Base-by-base conservation (phyloP, 306 rosid genomes). In the Lablab purpureus region DNA sequence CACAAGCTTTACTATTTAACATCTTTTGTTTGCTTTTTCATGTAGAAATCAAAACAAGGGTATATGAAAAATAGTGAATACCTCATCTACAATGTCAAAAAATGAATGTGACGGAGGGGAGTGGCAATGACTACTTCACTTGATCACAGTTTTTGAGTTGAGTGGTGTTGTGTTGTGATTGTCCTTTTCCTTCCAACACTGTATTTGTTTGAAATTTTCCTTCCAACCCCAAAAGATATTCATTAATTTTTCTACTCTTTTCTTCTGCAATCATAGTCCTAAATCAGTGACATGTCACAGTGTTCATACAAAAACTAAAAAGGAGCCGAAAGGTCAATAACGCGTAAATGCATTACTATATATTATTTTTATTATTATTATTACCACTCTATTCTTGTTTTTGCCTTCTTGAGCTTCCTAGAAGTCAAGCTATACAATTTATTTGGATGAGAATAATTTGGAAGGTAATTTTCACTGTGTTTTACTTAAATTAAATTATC, bases 261-360 rank as follows among this genome's bases (percentile, higher is more conserved):
- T 67, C 41, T n/a, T 49, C 27, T 43, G 74, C 28, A 58, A 25
- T 67, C 75, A 77, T 66, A 10, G 2, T 65, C n/a, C 19, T 40
- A 40, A 19, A 12, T 21, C 52, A 22, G 28, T 67, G 34, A 21
- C 68, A 40, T 15, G 18, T 51, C 82, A 54, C 69, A 78, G 10
- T 78, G 68, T 55, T 52, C 59, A 36, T 40, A 21, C 52, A 52
- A 54, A 77, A 51, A 28, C 46, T 4, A 40, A 40, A 77, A 77
- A 77, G 56, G 46, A 67, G 47, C 81, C 45, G 17, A 67, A 40
- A 77, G 66, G 81, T 77, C 81, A 77, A 67, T 37, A 6, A 67
- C 81, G 75, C 75, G 75, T 77, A 51, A 67, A 67, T 15, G 66
- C 67, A 54, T 77, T 77, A 52, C 75, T 11, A 76, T 30, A 50